phyloP scores from a whole-genome alignment of 202 grass and related monocot species.

The Carex arenaria region DNA sequence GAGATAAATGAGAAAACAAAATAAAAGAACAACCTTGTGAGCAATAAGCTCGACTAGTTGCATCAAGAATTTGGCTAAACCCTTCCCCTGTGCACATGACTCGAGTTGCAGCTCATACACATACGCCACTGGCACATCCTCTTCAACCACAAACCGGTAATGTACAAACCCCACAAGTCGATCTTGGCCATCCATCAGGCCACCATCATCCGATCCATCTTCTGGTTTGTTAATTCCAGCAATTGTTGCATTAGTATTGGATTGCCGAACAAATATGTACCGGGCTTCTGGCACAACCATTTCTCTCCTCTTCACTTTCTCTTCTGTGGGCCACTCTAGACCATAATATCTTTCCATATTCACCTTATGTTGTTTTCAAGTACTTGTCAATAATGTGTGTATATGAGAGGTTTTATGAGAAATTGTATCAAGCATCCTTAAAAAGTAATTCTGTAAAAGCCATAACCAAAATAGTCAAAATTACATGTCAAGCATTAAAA shows the following conservation, averaged over 20 bases:
- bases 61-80: constrained; percentile 77
- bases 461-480: background rate
- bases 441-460: background rate
- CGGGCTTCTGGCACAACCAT: constrained; percentile 58
- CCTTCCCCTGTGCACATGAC: constrained; percentile 56
- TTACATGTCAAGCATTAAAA: too few species aligned
- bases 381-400: background rate
- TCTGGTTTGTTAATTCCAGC: constrained; percentile 9
- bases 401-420: background rate
- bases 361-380: constrained; percentile 27
- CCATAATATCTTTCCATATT: constrained; percentile 74
- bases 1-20: background rate
- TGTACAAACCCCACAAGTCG: constrained; percentile 73
- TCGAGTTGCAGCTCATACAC: constrained; percentile 88
- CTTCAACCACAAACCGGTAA: constrained; percentile 77
- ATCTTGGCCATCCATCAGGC: constrained; percentile 15
- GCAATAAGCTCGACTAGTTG: constrained; percentile 70
- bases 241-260: constrained; percentile 6
- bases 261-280: constrained; percentile 48
- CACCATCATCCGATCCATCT: constrained; percentile 3
- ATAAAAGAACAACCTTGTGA: constrained; percentile 50
- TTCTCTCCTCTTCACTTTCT: constrained; percentile 72
- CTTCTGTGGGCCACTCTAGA: constrained; percentile 70
- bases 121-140: constrained; percentile 78
- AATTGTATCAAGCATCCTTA: constrained; percentile 11